A percentile compares a stretch with the other conserved stretches of the same genome.
Conservation (phyloP, 106 monocot species). For the Dendrobium nobile region DNA sequence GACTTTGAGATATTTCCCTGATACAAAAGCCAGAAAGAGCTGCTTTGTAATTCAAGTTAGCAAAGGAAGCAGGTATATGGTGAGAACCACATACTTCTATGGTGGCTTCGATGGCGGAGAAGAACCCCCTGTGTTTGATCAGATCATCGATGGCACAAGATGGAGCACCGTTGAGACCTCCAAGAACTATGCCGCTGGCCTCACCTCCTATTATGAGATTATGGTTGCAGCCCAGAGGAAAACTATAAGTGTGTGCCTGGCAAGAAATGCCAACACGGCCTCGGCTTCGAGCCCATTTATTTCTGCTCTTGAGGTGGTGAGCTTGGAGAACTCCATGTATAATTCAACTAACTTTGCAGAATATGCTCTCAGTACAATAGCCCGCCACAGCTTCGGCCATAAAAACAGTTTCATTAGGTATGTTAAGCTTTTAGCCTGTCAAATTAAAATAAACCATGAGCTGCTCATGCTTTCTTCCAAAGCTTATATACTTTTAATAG, state of each 20-base stretch:
- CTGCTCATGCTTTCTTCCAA: neutral
- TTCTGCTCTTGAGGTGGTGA: conserved; percentile 53
- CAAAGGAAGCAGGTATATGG: conserved; percentile 45
- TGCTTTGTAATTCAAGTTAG: conserved; percentile 65
- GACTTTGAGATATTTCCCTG: conserved; percentile 70
- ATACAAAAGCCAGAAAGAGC: conserved; percentile 50
- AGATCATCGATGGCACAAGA: conserved; percentile 63
- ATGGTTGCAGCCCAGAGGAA: conserved; percentile 34
- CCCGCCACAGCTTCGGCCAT: conserved; percentile 57
- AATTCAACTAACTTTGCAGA: conserved; percentile 43
- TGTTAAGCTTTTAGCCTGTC: neutral
- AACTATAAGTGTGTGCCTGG: conserved; percentile 74
- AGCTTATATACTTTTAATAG: no score
- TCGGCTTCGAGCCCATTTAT: conserved; percentile 60
- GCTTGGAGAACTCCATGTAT: conserved; percentile 73
- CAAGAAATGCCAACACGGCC: conserved; percentile 43
- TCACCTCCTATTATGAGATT: conserved; percentile 69
- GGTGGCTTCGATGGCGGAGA: conserved; percentile 76
- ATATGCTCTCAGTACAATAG: conserved; percentile 53
- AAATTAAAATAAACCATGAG: neutral
- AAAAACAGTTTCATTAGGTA: conserved; percentile 39
- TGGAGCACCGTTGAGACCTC: conserved; percentile 86
- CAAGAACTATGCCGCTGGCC: conserved; percentile 36
- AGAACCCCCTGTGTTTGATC: conserved; percentile 71
- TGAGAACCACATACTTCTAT: conserved; percentile 84